Base-by-base conservation (phyloP, 2,329 filamentous ascomycete genomes). In the Epichloe uncinata region DNA sequence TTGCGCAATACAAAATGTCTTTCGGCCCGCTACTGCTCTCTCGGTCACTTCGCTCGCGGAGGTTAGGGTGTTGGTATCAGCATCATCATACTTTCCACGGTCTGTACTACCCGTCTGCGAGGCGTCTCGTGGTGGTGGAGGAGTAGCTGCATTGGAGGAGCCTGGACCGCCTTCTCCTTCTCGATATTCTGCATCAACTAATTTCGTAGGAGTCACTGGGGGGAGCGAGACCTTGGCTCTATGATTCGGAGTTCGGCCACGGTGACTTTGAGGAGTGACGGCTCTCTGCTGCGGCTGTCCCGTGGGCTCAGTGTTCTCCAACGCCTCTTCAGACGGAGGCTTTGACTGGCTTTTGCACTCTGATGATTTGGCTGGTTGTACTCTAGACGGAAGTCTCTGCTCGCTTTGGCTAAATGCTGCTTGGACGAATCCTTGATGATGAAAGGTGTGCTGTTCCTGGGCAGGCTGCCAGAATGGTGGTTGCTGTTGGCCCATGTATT, bases 321-420 rank as follows among this genome's bases (percentile, higher is more conserved):
- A 30, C 0, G 52, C 53, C 42, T 64, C 61, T 40, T 66, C 63
- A 1, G 56, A 56, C 2, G 58, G 56, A 8, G 59, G 59, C 50
- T 67, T 66, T 6, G 60, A 61, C 47, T 62, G 62, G 5, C 44
- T 26, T 41, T 51, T 33, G 26, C 42, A 47, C 26, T 55, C 54
- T 15, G 36, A 22, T 16, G 48, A n/a, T 12, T 53, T 35, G 4
- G 38, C 3, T 12, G 35, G 2, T 35, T 48, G 41, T 15, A 15
- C 33, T n/a, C 40, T 22, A 5, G 22, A 35, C 8, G 30, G 2
- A 12, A 20, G 9, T 15, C 18, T 42, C 18, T 48, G 30, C 40
- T 48, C 45, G 16, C 11, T 20, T 22, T 40, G 35, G 4, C 22
- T 2, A 18, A 13, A 35, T 47, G 30, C 26, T 30, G n/a, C 7